Base-by-base conservation (phyloP, 2,329 filamentous ascomycete species). In the Calonectria crousiana region DNA sequence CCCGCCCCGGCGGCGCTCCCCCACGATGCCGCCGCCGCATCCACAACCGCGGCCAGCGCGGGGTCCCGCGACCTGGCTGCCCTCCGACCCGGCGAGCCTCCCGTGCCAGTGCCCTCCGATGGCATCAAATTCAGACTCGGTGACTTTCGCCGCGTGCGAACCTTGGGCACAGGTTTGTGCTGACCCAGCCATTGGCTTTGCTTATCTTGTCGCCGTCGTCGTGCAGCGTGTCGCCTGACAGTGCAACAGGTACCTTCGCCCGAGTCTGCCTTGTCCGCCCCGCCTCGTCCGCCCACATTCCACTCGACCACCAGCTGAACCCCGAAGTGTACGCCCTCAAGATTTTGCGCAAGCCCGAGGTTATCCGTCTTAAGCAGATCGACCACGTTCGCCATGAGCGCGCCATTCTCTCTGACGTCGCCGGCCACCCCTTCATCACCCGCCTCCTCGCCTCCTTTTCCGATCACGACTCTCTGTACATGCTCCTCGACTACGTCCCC, bases 351-450 rank as follows among this genome's bases (percentile, higher is more conserved):
- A 93, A 93, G 82, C 89, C 91, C 69, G 90, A 93, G 80, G 93
- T 97, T 56, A 93, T 97, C 83, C 93, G 93, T 76, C 90, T 96
- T 72, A 96, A 96, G 88, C 95, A 97, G 82, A 93, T 96, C 78
- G 94, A 96, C 85, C 95, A 97, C 84, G 94, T 96, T 69, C 93
- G 94, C 75, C 94, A 96, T 85, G 95, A 97, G 88, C 93, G 94
- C 79, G 91, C 92, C 76, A 93, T 96, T 78, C 91, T 97, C 67
- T 91, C 92, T 81, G 92, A 94, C 77, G 93, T 96, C 62, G 92
- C 93, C 60, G 94, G 94, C 30, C 93, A 96, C 82, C 95, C 95
- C 30, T 97, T 96, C 85, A 96, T 97, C 82, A 96, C 95, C 67
- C 93, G 91, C 75, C 90, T 96, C 82, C 89, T 94, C 65, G 93